Percentiles rank a stretch among this genome's conserved stretches.
These are phyloP conservation scores for Asterionellopsis glacialis DNA, from an alignment of 108 stramenopile species.

Conservation along the genomic window DNA sequence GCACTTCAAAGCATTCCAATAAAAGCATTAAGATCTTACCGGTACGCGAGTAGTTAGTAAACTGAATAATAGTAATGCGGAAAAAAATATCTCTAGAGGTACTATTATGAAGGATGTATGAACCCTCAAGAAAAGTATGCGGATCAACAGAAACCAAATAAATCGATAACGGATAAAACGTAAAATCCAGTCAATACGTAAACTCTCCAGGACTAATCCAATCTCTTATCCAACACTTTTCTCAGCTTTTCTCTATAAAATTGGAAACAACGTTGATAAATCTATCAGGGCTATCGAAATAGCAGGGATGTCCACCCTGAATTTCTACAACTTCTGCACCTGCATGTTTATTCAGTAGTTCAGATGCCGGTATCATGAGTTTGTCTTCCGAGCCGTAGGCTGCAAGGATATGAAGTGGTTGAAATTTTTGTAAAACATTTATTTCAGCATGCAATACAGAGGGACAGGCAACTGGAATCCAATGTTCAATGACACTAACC, in stretches of 20 bases:
- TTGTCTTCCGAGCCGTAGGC: conserved; percentile 60
- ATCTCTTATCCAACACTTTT: too few relatives aligned
- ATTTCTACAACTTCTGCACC: conserved; percentile 52
- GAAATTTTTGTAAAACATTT: background rate
- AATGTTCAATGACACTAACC: conserved; percentile 24
- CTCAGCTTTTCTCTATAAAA: background rate
- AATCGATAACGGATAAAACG: too few relatives aligned
- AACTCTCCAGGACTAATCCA: too few relatives aligned
- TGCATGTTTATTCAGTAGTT: conserved; percentile 25
- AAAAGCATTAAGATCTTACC: too few relatives aligned
- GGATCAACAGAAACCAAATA: background rate
- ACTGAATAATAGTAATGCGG: too few relatives aligned
- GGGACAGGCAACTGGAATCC: conserved; percentile 71
- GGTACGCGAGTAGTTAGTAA: too few relatives aligned
- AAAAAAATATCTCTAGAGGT: too few relatives aligned
- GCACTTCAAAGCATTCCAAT: too few relatives aligned
- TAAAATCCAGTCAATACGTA: too few relatives aligned
- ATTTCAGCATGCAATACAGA: conserved; percentile 28
- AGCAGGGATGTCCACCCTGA: conserved; percentile 64
- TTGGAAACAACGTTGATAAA: conserved; percentile 36
- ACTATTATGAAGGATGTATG: too few relatives aligned
- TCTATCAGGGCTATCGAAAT: conserved; percentile 63
- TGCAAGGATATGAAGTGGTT: conserved; percentile 36
- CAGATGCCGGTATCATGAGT: conserved; percentile 37
- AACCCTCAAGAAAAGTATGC: background rate